A percentile compares a stretch with the other conserved stretches of the same genome.
Conservation (phyloP, 805 yeast genomes). For the Pichia exigua region DNA sequence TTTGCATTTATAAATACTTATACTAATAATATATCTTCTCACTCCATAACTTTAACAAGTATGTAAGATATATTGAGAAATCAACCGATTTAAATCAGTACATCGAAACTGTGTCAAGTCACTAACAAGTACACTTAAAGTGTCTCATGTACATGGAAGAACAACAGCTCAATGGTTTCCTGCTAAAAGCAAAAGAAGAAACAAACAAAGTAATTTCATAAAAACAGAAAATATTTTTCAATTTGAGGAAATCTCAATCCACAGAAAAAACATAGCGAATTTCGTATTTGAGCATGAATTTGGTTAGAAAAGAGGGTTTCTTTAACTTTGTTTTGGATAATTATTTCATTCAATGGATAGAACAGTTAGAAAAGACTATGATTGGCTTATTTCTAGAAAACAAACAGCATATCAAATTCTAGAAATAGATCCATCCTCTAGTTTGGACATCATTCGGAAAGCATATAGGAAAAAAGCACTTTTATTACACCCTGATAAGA, state of each 20-base stretch:
- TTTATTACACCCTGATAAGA: constrained; percentile 30
- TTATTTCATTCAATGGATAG: constrained; percentile 3
- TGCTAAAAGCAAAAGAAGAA: not conserved
- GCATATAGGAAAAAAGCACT: constrained; percentile 28
- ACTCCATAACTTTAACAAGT: not conserved
- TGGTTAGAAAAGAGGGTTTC: not conserved
- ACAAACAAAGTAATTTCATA: too few relatives aligned
- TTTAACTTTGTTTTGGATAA: not conserved
- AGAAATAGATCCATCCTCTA: constrained; percentile 3
- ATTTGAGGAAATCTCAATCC: not conserved
- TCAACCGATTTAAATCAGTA: not conserved
- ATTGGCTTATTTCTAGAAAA: constrained; percentile 12
- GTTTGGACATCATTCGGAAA: constrained; percentile 15
- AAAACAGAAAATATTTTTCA: too few relatives aligned
- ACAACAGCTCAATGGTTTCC: not conserved
- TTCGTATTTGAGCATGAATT: not conserved
- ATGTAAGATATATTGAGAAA: not conserved
- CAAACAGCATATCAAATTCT: constrained; percentile 14
- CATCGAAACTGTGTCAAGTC: not conserved
- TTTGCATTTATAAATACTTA: not conserved
- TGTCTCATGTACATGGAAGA: not conserved
- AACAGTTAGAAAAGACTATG: constrained; percentile 7
- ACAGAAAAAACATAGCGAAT: not conserved
- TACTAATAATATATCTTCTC: not conserved
- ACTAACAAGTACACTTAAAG: not conserved